Percentiles rank a stretch among this genome's conserved stretches.
Evolutionary conservation across 1,284 basidiomycete species (phyloP).

Genomic region (Sutorius eximius): DNA sequence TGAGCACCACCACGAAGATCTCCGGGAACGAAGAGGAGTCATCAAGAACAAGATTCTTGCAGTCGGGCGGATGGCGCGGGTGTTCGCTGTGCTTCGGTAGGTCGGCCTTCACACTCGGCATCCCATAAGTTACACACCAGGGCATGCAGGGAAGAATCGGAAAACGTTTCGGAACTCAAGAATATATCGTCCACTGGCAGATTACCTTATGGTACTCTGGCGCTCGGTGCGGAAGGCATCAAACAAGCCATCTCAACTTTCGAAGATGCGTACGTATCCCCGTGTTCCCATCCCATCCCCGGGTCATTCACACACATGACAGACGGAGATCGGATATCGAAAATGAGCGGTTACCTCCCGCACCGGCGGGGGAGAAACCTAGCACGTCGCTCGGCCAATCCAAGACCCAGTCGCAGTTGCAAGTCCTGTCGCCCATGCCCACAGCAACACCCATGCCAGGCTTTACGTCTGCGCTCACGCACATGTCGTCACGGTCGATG

Average conservation of each 20-base stretch:
- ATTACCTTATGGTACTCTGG: conserved; percentile 85
- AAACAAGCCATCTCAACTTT: conserved; percentile 93
- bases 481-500: conserved; percentile 82
- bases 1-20: conserved; percentile 48
- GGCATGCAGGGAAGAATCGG: conserved; percentile 84
- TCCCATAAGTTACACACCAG: not conserved
- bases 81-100: conserved; percentile 91
- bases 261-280: conserved; percentile 84
- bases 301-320: conserved; percentile 4
- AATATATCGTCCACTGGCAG: conserved; percentile 76
- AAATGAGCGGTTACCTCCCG: conserved; percentile 94
- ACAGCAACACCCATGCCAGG: conserved; percentile 7
- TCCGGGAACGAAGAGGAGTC: conserved; percentile 73
- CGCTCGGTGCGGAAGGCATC: conserved; percentile 90
- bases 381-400: not conserved
- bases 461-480: conserved; percentile 41
- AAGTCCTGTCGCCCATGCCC: conserved; percentile 27
- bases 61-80: conserved; percentile 92
- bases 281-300: not conserved
- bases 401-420: conserved; percentile 14
- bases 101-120: conserved; percentile 27
- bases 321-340: conserved; percentile 98
- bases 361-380: conserved; percentile 38
- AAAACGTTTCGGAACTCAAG: conserved; percentile 96
- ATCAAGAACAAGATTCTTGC: conserved; percentile 99